Percentiles rank a stretch among this genome's conserved stretches.
Evolutionary conservation across 2,329 filamentous ascomycete genomes (phyloP).

Genomic region (Davidsoniella eucalypti): DNA sequence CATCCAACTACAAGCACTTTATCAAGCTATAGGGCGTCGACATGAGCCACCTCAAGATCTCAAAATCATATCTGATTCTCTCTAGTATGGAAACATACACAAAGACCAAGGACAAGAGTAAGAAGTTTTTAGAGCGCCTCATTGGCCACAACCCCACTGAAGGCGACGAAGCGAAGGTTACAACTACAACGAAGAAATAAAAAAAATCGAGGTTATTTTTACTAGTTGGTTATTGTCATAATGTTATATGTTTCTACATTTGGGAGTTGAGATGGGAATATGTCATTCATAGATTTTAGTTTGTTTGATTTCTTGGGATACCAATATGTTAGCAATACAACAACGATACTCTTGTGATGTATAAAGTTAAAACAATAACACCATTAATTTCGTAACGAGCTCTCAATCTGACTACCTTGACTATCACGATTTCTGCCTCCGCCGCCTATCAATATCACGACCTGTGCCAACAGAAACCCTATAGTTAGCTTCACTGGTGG

Average conservation of each 20-base stretch:
- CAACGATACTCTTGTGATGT: no score
- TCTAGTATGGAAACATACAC: slow-evolving; percentile 70
- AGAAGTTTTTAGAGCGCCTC: slow-evolving; percentile 25
- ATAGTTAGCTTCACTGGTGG: slow-evolving; percentile 83
- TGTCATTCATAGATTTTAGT: neutral
- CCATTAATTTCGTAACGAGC: no score
- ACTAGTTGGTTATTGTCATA: neutral
- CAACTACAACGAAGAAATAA: slow-evolving; percentile 4
- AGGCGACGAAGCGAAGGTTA: neutral
- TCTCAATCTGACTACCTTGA: slow-evolving; percentile 19
- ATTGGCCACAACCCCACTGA: slow-evolving; percentile 8
- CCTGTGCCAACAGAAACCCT: slow-evolving; percentile 73
- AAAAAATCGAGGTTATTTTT: neutral
- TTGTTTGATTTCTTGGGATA: slow-evolving; percentile 1
- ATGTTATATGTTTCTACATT: neutral
- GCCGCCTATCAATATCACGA: slow-evolving; percentile 61
- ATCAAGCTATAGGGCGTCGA: slow-evolving; percentile 61
- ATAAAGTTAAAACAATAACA: no score
- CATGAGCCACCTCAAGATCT: slow-evolving; percentile 62
- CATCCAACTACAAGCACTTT: slow-evolving; percentile 70
- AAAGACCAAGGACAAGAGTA: slow-evolving; percentile 49
- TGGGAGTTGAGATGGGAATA: neutral
- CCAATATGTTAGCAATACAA: neutral
- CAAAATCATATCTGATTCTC: slow-evolving; percentile 65
- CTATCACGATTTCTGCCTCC: slow-evolving; percentile 25